These are phyloP conservation scores for Trifolium subterraneum DNA, from an alignment of 306 rosid genomes.

Conservation along the genomic window DNA sequence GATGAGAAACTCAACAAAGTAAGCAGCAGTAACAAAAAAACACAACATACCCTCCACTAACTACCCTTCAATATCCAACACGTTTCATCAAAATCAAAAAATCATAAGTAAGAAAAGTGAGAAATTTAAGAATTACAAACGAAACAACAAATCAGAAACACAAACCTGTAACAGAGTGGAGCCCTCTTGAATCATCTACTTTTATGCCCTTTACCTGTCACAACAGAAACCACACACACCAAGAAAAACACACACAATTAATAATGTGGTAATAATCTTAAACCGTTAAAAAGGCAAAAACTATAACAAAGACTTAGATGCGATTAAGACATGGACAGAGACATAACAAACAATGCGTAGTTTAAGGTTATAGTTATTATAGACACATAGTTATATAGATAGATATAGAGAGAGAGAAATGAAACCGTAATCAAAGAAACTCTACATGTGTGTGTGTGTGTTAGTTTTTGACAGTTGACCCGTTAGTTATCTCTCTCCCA, in stretches of 20 bases:
- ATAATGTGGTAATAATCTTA: slow-evolving; percentile 32
- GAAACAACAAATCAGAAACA: slow-evolving; percentile 34
- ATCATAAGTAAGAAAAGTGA: neutral
- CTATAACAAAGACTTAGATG: slow-evolving; percentile 43
- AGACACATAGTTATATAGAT: neutral
- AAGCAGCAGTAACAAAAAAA: slow-evolving; percentile 2
- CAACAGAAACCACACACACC: slow-evolving; percentile 43
- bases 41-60: neutral
- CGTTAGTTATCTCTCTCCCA: slow-evolving; percentile 63
- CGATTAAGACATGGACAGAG: slow-evolving; percentile 66
- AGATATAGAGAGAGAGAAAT: slow-evolving; percentile 45
- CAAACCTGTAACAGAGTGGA: slow-evolving; percentile 82
- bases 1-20: slow-evolving; percentile 35
- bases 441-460: slow-evolving; percentile 56
- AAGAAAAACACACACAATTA: slow-evolving; percentile 48
- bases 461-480: slow-evolving; percentile 79
- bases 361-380: slow-evolving; percentile 15
- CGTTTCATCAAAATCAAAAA: neutral
- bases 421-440: slow-evolving; percentile 65
- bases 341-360: slow-evolving; percentile 37
- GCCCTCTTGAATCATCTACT: slow-evolving; percentile 81
- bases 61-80: slow-evolving; percentile 9
- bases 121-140: slow-evolving; percentile 31
- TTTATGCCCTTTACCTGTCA: slow-evolving; percentile 81
- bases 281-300: slow-evolving; percentile 41